Evolutionary conservation across 1,139 yeast species (phyloP).

Genomic region (Candida smagusa): DNA sequence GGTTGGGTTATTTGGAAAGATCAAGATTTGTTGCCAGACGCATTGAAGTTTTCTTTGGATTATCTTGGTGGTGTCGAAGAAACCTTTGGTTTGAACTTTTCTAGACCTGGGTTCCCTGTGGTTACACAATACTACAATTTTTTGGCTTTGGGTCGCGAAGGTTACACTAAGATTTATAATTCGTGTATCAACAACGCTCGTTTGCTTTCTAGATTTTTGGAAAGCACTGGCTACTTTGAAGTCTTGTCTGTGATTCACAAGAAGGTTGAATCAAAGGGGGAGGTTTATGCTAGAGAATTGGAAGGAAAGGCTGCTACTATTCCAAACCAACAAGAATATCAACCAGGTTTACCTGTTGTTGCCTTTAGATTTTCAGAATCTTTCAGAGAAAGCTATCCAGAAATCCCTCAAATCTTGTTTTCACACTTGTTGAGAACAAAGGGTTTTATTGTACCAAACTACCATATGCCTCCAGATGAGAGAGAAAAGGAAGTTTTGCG

Average conservation of each 20-base stretch:
- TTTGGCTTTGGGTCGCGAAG: conserved; percentile 64
- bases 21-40: conserved; percentile 59
- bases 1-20: conserved; percentile 92
- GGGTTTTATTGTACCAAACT: conserved; percentile 90
- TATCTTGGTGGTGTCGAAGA: conserved; percentile 90
- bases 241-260: conserved; percentile 79
- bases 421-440: conserved; percentile 72
- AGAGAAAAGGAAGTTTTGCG: conserved; percentile 66
- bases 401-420: conserved; percentile 78
- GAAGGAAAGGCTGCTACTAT: conserved; percentile 12
- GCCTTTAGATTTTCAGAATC: conserved; percentile 70
- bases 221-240: conserved; percentile 63
- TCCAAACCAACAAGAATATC: conserved; percentile 29
- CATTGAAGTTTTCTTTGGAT: conserved; percentile 71
- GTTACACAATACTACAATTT: conserved; percentile 84
- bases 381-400: conserved; percentile 62
- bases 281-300: conserved; percentile 22
- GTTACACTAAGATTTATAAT: conserved; percentile 62
- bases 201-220: conserved; percentile 61
- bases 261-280: conserved; percentile 8
- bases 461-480: conserved; percentile 69
- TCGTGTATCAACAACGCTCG: conserved; percentile 69
- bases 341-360: conserved; percentile 86
- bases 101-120: conserved; percentile 91
- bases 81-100: conserved; percentile 81